Conservation (phyloP, 352 stramenopile genomes). For the Phytopythium sindhum region DNA sequence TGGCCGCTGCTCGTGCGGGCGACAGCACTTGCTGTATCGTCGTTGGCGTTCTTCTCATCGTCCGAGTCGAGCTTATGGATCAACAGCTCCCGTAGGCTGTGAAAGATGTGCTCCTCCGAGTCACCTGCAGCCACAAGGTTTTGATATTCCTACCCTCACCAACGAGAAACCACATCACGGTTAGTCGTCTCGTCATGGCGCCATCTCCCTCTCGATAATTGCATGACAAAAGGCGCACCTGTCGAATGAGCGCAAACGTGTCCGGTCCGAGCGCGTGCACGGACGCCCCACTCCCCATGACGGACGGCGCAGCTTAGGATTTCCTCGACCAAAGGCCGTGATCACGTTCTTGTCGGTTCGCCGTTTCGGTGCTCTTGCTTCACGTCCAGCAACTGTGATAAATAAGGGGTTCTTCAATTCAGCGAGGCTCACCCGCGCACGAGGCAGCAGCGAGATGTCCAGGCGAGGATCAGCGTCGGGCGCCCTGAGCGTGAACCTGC, state of each 20-base stretch:
- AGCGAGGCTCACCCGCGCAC: neutral
- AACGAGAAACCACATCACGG: neutral
- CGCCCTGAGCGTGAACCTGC: neutral
- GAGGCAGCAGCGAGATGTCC: neutral
- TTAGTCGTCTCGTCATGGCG: neutral
- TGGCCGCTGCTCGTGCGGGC: neutral
- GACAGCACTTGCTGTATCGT: neutral
- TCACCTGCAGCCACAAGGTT: conserved; percentile 28
- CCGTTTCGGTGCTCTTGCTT: neutral
- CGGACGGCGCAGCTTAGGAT: neutral
- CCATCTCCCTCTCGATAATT: neutral
- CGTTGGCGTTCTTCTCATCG: neutral
- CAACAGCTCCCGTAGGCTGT: conserved; percentile 32
- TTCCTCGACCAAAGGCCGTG: neutral
- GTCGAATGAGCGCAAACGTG: conserved; percentile 1
- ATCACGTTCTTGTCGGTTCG: neutral
- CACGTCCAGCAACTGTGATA: neutral
- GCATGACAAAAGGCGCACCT: neutral
- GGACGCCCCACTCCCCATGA: conserved; percentile 7
- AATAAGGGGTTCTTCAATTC: neutral
- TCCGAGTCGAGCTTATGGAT: conserved; percentile 9
- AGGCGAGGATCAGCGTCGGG: neutral
- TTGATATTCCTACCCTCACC: conserved; percentile 24
- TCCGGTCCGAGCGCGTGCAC: conserved; percentile 1
- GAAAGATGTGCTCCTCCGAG: conserved; percentile 42